Conservation (phyloP, 805 yeast species). For the Hanseniaspora opuntiae region DNA sequence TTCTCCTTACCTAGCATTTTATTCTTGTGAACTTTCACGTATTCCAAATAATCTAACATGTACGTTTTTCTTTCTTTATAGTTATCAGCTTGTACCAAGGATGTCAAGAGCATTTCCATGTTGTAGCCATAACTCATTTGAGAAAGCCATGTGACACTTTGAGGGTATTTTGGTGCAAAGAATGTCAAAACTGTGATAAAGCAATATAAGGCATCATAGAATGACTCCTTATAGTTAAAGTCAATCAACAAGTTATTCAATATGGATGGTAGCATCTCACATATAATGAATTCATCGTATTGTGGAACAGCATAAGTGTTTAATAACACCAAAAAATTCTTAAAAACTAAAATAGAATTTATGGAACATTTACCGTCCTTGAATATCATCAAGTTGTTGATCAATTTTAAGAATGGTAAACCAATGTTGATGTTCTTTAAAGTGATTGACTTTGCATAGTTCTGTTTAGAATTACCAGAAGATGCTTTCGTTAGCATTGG, state of each 20-base stretch:
- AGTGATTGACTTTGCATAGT: constrained; percentile 52
- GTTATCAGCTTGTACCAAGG: constrained; percentile 50
- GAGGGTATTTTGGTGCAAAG: constrained; percentile 60
- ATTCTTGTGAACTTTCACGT: constrained; percentile 35
- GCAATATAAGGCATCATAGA: constrained; percentile 82
- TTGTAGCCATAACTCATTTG: constrained; percentile 45
- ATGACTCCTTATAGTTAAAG: constrained; percentile 71
- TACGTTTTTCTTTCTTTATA: constrained; percentile 70
- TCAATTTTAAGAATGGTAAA: constrained; percentile 62
- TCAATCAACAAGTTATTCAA: constrained; percentile 56
- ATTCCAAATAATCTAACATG: constrained; percentile 59
- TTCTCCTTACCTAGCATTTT: constrained; percentile 23
- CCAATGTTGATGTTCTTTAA: constrained; percentile 50
- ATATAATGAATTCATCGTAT: constrained; percentile 48
- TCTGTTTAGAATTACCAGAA: constrained; percentile 39
- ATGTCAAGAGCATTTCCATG: constrained; percentile 48
- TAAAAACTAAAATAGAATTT: constrained; percentile 69
- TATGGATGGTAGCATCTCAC: constrained; percentile 52
- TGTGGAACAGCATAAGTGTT: constrained; percentile 49
- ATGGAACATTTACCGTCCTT: constrained; percentile 87
- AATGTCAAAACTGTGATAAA: constrained; percentile 34
- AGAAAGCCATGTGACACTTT: constrained; percentile 49
- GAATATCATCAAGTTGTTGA: constrained; percentile 64
- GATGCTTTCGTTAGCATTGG: constrained; percentile 21
- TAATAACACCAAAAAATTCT: constrained; percentile 58